phyloP scores from a whole-genome alignment of 108 stramenopile genomes.

The Asterionellopsis glacialis region DNA sequence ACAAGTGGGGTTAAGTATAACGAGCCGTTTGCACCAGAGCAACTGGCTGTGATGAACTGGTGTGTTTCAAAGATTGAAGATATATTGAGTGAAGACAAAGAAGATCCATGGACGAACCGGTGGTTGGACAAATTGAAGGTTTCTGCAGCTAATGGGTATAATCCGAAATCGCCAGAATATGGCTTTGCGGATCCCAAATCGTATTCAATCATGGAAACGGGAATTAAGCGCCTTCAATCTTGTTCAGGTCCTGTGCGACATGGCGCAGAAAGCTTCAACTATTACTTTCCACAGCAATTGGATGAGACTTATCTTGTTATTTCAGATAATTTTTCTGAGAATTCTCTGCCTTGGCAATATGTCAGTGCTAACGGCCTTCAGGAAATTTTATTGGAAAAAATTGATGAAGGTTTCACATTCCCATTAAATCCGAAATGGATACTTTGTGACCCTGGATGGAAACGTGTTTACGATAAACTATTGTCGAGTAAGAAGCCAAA shows the following conservation, averaged over 20 bases:
- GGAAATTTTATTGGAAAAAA: conserved; percentile 36
- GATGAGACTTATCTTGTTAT: conserved; percentile 69
- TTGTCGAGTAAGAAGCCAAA: conserved; percentile 34
- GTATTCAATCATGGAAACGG: conserved; percentile 61
- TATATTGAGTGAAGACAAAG: conserved; percentile 36
- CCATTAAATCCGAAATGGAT: conserved; percentile 68
- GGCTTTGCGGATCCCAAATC: conserved; percentile 78
- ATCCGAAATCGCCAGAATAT: conserved; percentile 48
- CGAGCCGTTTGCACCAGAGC: conserved; percentile 51
- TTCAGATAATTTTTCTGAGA: conserved; percentile 29
- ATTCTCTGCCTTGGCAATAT: conserved; percentile 46
- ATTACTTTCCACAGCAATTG: conserved; percentile 72
- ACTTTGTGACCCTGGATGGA: conserved; percentile 71
- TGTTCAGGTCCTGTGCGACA: conserved; percentile 63
- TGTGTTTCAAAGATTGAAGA: conserved; percentile 52
- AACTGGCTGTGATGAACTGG: conserved; percentile 52
- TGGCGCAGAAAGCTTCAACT: conserved; percentile 78
- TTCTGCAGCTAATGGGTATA: conserved; percentile 25
- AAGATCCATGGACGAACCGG: conserved; percentile 54
- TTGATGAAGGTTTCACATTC: conserved; percentile 60
- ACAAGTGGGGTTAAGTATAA: conserved; percentile 48
- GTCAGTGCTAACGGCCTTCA: conserved; percentile 55
- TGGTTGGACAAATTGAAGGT: conserved; percentile 62
- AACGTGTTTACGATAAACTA: conserved; percentile 54
- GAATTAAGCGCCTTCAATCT: conserved; percentile 44